These are phyloP conservation scores for Acer campestre DNA, from an alignment of 345 rosid genomes.

Conservation along the genomic window DNA sequence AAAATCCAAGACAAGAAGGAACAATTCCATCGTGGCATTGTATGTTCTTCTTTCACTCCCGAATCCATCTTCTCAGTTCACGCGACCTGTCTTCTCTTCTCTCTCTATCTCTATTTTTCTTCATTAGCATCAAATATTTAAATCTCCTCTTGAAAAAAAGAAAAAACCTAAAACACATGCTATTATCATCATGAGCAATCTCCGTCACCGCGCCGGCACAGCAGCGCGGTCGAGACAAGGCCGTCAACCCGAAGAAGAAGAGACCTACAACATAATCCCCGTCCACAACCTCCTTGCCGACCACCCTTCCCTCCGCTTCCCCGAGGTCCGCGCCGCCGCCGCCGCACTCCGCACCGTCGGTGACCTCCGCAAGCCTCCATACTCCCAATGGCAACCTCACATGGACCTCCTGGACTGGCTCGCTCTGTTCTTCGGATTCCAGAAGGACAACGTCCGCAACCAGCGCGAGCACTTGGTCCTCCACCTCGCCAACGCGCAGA, in stretches of 20 bases:
- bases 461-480: constrained; percentile 94
- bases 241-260: constrained; percentile 29
- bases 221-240: constrained; percentile 24
- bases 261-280: constrained; percentile 79
- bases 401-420: constrained; percentile 94
- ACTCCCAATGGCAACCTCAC: constrained; percentile 67
- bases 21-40: background rate
- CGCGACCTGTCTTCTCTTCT: background rate
- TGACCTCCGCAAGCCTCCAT: constrained; percentile 75
- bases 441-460: constrained; percentile 77
- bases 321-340: constrained; percentile 90
- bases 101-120: background rate
- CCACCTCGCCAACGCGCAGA: constrained; percentile 93
- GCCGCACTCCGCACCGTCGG: constrained; percentile 88
- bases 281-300: constrained; percentile 92
- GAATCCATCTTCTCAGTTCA: background rate
- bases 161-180: constrained; percentile 14
- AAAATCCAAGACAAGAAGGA: background rate
- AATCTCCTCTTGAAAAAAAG: background rate
- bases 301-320: constrained; percentile 91
- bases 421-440: constrained; percentile 84
- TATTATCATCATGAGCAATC: constrained; percentile 19
- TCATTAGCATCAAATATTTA: background rate
- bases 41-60: background rate
- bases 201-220: constrained; percentile 45